Percentiles rank a stretch among this genome's conserved stretches.
These are phyloP conservation scores for Diaporthe sp. DNA, from an alignment of 2,329 filamentous ascomycete species.

Conservation along the genomic window DNA sequence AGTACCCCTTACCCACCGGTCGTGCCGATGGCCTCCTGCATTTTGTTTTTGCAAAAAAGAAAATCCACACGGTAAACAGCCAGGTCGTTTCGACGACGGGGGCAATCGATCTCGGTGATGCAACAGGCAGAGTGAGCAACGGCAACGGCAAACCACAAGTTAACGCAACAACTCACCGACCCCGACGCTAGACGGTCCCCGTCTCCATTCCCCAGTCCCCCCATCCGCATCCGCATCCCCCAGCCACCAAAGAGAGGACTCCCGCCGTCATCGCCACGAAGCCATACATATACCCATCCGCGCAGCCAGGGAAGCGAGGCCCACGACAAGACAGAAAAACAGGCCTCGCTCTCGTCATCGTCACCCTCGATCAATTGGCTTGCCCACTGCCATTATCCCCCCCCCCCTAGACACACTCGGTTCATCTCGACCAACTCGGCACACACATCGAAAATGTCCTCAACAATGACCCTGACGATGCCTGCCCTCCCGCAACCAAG, in stretches of 20 bases:
- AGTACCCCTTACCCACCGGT: neutral
- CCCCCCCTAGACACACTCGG: neutral
- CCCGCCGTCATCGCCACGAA: neutral
- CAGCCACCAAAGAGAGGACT: neutral
- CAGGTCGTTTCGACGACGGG: constrained; percentile 10
- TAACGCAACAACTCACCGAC: constrained; percentile 14
- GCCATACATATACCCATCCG: neutral
- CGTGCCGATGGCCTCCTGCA: neutral
- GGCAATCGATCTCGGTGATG: neutral
- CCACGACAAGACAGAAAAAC: neutral
- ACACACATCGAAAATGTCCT: constrained; percentile 37
- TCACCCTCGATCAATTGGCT: neutral
- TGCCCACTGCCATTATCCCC: neutral
- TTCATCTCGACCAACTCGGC: neutral
- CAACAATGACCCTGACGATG: constrained; percentile 50
- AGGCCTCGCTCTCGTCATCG: constrained; percentile 5
- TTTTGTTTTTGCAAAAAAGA: neutral
- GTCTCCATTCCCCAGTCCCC: neutral
- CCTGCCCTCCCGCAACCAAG: constrained; percentile 38
- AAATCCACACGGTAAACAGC: neutral
- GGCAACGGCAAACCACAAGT: neutral
- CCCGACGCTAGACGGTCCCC: neutral
- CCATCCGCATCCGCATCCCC: neutral
- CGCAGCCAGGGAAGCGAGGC: constrained; percentile 15
- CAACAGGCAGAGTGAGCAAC: neutral